Evolutionary conservation across 371 early-diverging fungal species (phyloP).

Genomic region (Gilbertella persicaria): DNA sequence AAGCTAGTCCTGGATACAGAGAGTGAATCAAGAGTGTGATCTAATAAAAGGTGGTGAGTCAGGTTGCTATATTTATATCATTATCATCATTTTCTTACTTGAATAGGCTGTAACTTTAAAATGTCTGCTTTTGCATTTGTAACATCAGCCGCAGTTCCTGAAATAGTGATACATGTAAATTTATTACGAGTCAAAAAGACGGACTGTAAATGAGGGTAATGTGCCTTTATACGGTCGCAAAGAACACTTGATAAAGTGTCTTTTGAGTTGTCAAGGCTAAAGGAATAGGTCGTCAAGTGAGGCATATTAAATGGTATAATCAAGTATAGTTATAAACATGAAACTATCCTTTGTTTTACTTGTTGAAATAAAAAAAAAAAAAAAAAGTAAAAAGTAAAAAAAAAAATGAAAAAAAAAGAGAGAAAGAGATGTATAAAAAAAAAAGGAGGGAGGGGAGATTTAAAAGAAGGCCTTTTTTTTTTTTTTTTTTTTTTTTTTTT

Average conservation of each 20-base stretch:
- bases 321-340: not conserved
- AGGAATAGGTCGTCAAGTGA: constrained; percentile 17
- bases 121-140: constrained; percentile 11
- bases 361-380: not conserved
- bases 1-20: constrained; percentile 23
- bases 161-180: constrained; percentile 9
- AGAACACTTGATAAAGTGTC: not conserved
- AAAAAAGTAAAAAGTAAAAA: not conserved
- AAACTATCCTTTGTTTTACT: not conserved
- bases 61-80: not conserved
- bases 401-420: not conserved
- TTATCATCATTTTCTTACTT: constrained; percentile 6
- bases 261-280: constrained; percentile 11
- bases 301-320: constrained; percentile 6
- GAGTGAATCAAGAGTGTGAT: constrained; percentile 16
- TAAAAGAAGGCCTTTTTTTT: not conserved
- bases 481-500: no score
- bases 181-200: constrained; percentile 5
- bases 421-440: no score
- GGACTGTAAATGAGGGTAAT: constrained; percentile 13
- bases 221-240: constrained; percentile 13
- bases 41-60: constrained; percentile 1
- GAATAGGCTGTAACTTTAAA: constrained; percentile 12
- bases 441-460: not conserved
- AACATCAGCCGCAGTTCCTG: constrained; percentile 6